These are phyloP conservation scores for Amborella trichopoda DNA, from an alignment of 164 flowering plant genomes.

Conservation along the genomic window DNA sequence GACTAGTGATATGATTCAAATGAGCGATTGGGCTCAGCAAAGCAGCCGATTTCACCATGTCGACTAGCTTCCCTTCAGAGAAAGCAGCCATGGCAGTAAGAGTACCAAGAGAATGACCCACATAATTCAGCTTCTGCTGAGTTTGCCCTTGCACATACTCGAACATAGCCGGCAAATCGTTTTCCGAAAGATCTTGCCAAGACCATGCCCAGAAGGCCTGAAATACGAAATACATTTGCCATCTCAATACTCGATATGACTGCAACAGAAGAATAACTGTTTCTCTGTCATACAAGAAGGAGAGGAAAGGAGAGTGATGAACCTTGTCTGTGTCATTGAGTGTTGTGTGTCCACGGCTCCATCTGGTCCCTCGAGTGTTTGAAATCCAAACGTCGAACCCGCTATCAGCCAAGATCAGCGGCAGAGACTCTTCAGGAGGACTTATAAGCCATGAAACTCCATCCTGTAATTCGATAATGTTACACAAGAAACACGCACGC, in stretches of 20 bases:
- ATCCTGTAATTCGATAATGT: conserved; percentile 36
- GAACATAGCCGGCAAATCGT: conserved; percentile 45
- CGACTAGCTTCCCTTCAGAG: conserved; percentile 46
- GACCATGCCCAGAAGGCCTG: conserved; percentile 74
- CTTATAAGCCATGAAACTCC: conserved; percentile 61
- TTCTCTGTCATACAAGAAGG: too few relatives aligned
- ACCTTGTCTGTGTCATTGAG: conserved; percentile 29
- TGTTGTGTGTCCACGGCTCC: conserved; percentile 33
- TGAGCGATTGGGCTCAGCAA: conserved; percentile 78
- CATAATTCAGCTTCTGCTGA: conserved; percentile 50
- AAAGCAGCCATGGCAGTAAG: conserved; percentile 66
- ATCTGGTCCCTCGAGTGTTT: conserved; percentile 62
- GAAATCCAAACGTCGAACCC: conserved; percentile 78
- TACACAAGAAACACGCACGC: background rate
- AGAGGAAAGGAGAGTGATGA: background rate
- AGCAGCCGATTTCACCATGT: conserved; percentile 63
- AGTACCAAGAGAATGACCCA: conserved; percentile 80
- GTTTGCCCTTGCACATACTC: conserved; percentile 34
- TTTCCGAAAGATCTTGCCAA: conserved; percentile 57
- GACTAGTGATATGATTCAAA: conserved; percentile 63
- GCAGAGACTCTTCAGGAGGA: conserved; percentile 40
- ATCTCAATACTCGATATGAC: background rate
- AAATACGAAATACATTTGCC: background rate
- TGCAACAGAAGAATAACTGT: too few relatives aligned
- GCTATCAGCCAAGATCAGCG: conserved; percentile 46